Percentiles rank a stretch among this genome's conserved stretches.
Conservation (phyloP, 2,329 filamentous ascomycete genomes). For the Verticillium longisporum region DNA sequence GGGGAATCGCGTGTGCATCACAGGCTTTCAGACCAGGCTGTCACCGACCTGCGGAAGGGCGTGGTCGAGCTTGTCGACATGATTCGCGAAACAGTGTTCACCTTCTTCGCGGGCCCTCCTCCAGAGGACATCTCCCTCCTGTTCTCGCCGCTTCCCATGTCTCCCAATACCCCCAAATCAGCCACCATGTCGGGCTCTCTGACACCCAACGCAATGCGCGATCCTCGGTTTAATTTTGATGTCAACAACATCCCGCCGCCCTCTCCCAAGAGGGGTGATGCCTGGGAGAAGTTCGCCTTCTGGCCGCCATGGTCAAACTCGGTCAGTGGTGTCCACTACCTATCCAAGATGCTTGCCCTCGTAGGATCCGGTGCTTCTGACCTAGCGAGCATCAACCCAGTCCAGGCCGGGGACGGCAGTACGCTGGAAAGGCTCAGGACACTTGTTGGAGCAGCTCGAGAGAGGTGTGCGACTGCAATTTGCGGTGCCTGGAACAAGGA, state of each 20-base stretch:
- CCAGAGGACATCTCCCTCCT: constrained; percentile 85
- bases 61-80: constrained; percentile 76
- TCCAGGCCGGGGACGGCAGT: constrained; percentile 44
- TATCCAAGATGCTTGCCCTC: constrained; percentile 73
- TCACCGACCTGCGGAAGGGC: constrained; percentile 67
- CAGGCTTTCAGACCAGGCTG: constrained; percentile 64
- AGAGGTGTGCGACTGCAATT: constrained; percentile 77
- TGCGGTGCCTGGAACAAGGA: constrained; percentile 91
- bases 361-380: constrained; percentile 85
- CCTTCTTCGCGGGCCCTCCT: constrained; percentile 82
- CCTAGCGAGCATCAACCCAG: constrained; percentile 67
- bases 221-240: constrained; percentile 76
- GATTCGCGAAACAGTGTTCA: constrained; percentile 70
- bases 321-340: constrained; percentile 83
- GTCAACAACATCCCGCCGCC: constrained; percentile 68
- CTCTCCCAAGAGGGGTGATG: constrained; percentile 71
- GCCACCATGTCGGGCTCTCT: constrained; percentile 31
- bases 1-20: constrained; percentile 78
- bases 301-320: constrained; percentile 94
- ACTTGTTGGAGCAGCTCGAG: constrained; percentile 71
- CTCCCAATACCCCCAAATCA: constrained; percentile 61
- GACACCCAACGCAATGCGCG: constrained; percentile 53
- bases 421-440: constrained; percentile 66
- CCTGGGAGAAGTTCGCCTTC: constrained; percentile 92
- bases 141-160: constrained; percentile 70